Percentiles rank a stretch among this genome's conserved stretches.
Conservation (phyloP, 129 eudicot genomes). For the Daucus carota region DH1_v3.0 NC_030388.2:5958501-5959000, state of each 20-base stretch:
- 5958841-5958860: slow-evolving; percentile 13
- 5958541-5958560: slow-evolving; percentile 98
- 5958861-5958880: slow-evolving; percentile 90
- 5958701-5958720: slow-evolving; percentile 91
- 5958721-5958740: slow-evolving; percentile 75
- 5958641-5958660: slow-evolving; percentile 12
- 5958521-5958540: slow-evolving; percentile 16
- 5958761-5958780: slow-evolving; percentile 42
- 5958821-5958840: neutral
- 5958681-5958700: slow-evolving; percentile 77
- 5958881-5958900: slow-evolving; percentile 83
- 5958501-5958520: neutral
- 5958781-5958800: neutral
- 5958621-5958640: slow-evolving; percentile 10
- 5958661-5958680: slow-evolving; percentile 16
- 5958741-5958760: slow-evolving; percentile 90
- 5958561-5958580: slow-evolving; percentile 98
- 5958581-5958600: slow-evolving; percentile 76
- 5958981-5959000: neutral
- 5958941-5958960: slow-evolving; percentile 96
- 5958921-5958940: slow-evolving; percentile 95
- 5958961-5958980: slow-evolving; percentile 47
- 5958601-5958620: neutral
- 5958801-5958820: slow-evolving; percentile 1
- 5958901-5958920: slow-evolving; percentile 93